Conservation (phyloP, 441 rosid genomes). For the Flueggea neowawraea region DNA sequence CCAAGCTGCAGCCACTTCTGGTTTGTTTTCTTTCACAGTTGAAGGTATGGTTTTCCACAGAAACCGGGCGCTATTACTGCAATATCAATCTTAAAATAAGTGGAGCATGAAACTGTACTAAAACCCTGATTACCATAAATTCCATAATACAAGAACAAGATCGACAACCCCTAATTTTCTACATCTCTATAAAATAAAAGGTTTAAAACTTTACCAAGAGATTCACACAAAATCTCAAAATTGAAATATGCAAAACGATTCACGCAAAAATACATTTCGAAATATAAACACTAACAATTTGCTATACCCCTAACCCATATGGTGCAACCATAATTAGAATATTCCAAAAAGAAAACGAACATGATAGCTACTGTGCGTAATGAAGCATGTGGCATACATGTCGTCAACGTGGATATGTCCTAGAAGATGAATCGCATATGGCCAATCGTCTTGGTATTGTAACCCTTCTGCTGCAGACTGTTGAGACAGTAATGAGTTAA, state of each 20-base stretch:
- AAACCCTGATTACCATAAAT: neutral
- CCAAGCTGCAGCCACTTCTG: slow-evolving; percentile 81
- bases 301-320: no score
- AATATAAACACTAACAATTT: no score
- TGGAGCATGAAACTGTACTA: neutral
- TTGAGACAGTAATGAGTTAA: neutral
- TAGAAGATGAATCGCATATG: slow-evolving; percentile 78
- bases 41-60: slow-evolving; percentile 85
- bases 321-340: no score
- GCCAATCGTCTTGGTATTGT: slow-evolving; percentile 82
- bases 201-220: no score
- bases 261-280: no score
- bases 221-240: no score
- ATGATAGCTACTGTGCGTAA: no score
- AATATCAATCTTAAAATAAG: slow-evolving; percentile 7
- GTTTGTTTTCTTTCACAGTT: slow-evolving; percentile 58
- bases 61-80: slow-evolving; percentile 84
- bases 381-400: slow-evolving; percentile 26
- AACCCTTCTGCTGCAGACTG: slow-evolving; percentile 74
- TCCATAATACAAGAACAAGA: neutral
- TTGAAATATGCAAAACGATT: no score
- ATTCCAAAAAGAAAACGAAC: no score
- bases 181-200: no score
- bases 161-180: no score
- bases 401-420: slow-evolving; percentile 69